These are phyloP conservation scores for Danielia reshetovae DNA, from an alignment of 805 yeast species.

Conservation along the genomic window DNA sequence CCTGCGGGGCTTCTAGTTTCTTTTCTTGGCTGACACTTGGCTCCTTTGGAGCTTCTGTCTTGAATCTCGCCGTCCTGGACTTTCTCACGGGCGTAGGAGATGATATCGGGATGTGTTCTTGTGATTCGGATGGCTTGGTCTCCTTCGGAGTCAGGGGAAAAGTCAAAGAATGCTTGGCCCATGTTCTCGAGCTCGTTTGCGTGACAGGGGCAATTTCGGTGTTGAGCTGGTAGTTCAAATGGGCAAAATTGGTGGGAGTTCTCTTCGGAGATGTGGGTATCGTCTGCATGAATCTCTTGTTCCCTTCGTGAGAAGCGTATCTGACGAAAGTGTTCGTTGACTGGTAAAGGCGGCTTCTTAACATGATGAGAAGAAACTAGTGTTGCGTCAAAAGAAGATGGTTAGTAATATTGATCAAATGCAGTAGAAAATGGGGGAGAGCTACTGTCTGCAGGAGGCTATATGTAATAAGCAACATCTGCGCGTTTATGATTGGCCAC, in stretches of 20 bases:
- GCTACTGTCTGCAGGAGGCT: not conserved
- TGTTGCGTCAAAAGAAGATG: not conserved
- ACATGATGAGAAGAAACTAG: constrained; percentile 4
- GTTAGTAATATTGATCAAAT: not conserved
- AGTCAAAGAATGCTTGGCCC: constrained; percentile 30
- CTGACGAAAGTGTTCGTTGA: constrained; percentile 11
- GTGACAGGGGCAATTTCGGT: constrained; percentile 5
- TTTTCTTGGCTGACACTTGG: not conserved
- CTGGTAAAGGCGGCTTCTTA: constrained; percentile 7
- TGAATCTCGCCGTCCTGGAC: constrained; percentile 31
- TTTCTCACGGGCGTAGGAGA: constrained; percentile 18
- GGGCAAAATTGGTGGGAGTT: constrained; percentile 10
- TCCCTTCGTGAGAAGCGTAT: constrained; percentile 12
- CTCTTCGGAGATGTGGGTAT: constrained; percentile 17
- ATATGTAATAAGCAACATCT: not conserved
- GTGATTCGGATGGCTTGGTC: constrained; percentile 4
- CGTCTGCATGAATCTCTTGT: constrained; percentile 26
- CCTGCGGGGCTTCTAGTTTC: not conserved
- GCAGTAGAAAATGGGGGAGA: not conserved
- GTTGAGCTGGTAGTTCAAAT: constrained; percentile 6
- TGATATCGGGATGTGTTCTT: constrained; percentile 9
- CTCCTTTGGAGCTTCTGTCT: constrained; percentile 4
- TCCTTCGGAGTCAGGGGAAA: constrained; percentile 9
- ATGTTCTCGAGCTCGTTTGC: constrained; percentile 5
- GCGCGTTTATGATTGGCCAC: not conserved